phyloP scores from a whole-genome alignment of 106 monocot species.

The Platanthera zijinensis region DNA sequence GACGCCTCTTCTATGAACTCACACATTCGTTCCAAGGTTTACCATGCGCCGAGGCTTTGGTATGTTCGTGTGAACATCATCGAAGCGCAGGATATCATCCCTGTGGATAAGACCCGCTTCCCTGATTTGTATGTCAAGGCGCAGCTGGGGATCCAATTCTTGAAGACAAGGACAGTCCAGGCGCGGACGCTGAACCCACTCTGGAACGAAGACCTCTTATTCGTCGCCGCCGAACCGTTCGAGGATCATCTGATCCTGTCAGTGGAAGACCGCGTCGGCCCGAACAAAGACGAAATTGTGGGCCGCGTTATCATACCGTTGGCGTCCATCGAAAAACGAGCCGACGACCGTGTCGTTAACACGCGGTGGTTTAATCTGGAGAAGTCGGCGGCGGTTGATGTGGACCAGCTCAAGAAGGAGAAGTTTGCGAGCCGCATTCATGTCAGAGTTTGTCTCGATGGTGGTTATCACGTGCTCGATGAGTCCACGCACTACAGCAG shows the following conservation, averaged over 20 bases:
- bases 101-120: slow-evolving; percentile 13
- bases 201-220: slow-evolving; percentile 34
- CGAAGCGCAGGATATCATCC: slow-evolving; percentile 18
- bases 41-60: slow-evolving; percentile 33
- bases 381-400: slow-evolving; percentile 22
- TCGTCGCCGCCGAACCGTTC: slow-evolving; percentile 25
- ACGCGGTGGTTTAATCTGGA: slow-evolving; percentile 31
- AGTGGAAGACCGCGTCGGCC: slow-evolving; percentile 33
- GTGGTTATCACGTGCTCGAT: slow-evolving; percentile 36
- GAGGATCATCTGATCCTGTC: slow-evolving; percentile 22
- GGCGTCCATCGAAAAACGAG: slow-evolving; percentile 18
- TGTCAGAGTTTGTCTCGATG: slow-evolving; percentile 32
- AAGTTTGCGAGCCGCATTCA: slow-evolving; percentile 31
- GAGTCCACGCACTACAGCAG: slow-evolving; percentile 40
- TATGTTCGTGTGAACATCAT: slow-evolving; percentile 25
- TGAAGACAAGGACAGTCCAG: slow-evolving; percentile 31
- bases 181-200: slow-evolving; percentile 33
- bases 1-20: slow-evolving; percentile 19
- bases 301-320: slow-evolving; percentile 26
- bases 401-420: slow-evolving; percentile 31
- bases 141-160: slow-evolving; percentile 25
- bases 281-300: slow-evolving; percentile 28
- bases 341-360: slow-evolving; percentile 26
- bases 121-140: slow-evolving; percentile 28
- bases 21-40: slow-evolving; percentile 28